Conservation (phyloP, 139 green algal genomes). For the Micractinium sp. region DNA sequence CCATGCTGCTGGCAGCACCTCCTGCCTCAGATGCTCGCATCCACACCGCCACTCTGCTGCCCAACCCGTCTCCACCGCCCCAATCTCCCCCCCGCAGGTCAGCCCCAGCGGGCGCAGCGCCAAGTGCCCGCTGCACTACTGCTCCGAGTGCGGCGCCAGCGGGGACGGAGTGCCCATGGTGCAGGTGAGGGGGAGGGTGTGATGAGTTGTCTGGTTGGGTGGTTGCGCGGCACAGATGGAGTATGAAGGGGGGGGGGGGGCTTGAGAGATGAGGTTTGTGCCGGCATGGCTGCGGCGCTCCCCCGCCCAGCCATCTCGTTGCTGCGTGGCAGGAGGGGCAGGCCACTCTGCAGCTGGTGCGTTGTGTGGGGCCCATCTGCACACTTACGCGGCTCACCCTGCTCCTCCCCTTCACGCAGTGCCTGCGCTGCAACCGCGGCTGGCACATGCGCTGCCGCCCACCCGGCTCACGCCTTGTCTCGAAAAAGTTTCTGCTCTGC, state of each 20-base stretch:
- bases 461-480: not conserved
- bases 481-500: slow-evolving; percentile 46
- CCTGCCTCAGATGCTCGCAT: too few relatives aligned
- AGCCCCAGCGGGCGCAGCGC: slow-evolving; percentile 15
- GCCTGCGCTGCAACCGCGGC: slow-evolving; percentile 45
- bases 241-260: too few relatives aligned
- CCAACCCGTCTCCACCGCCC: not conserved
- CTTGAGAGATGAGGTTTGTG: too few relatives aligned
- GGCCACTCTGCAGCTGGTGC: not conserved
- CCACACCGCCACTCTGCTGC: not conserved
- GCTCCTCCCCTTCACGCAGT: slow-evolving; percentile 8
- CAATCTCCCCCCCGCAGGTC: not conserved
- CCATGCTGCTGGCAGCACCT: too few relatives aligned
- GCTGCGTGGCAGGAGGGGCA: not conserved
- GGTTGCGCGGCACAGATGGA: too few relatives aligned
- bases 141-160: slow-evolving; percentile 42
- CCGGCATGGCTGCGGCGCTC: too few relatives aligned
- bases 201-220: too few relatives aligned
- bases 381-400: not conserved
- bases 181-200: not conserved
- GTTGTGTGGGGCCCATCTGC: not conserved
- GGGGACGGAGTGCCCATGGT: slow-evolving; percentile 52
- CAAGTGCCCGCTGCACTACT: slow-evolving; percentile 59
- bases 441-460: slow-evolving; percentile 53
- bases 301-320: not conserved